Evolutionary conservation across 2,329 filamentous ascomycete species (phyloP).

Genomic region (Lithohypha guttulata): DNA sequence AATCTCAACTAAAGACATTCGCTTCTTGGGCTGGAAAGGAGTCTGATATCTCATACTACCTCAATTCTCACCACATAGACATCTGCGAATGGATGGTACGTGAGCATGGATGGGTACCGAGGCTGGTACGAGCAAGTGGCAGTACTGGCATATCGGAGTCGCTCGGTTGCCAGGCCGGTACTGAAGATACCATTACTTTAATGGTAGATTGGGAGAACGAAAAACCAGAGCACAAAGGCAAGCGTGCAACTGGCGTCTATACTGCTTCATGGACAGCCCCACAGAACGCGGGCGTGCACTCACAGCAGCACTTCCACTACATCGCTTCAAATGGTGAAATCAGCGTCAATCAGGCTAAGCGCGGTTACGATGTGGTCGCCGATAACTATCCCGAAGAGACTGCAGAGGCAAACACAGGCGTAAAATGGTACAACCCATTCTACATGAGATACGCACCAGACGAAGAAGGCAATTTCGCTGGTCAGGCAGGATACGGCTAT

Average conservation of each 20-base stretch:
- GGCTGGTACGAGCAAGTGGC: conserved; percentile 66
- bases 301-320: conserved; percentile 95
- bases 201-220: conserved; percentile 69
- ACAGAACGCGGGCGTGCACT: conserved; percentile 86
- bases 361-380: conserved; percentile 88
- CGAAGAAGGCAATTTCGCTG: conserved; percentile 87
- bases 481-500: conserved; percentile 86
- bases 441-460: conserved; percentile 93
- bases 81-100: conserved; percentile 87
- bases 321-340: conserved; percentile 76
- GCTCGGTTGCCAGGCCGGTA: conserved; percentile 67
- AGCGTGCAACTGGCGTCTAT: conserved; percentile 76
- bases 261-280: conserved; percentile 93
- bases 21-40: conserved; percentile 87
- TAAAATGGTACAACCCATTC: conserved; percentile 88
- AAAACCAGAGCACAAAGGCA: conserved; percentile 40
- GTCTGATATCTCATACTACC: conserved; percentile 89
- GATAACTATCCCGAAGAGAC: conserved; percentile 48
- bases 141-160: conserved; percentile 67
- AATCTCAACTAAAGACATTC: conserved; percentile 86
- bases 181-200: conserved; percentile 87
- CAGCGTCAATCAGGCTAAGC: conserved; percentile 82
- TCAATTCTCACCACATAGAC: conserved; percentile 91
- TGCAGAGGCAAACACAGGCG: conserved; percentile 34
- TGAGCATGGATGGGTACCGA: conserved; percentile 65